Percentiles rank a stretch among this genome's conserved stretches.
These are phyloP conservation scores for Fusarium sp. DNA, from an alignment of 2,329 filamentous ascomycete species.

Conservation along the genomic window DNA sequence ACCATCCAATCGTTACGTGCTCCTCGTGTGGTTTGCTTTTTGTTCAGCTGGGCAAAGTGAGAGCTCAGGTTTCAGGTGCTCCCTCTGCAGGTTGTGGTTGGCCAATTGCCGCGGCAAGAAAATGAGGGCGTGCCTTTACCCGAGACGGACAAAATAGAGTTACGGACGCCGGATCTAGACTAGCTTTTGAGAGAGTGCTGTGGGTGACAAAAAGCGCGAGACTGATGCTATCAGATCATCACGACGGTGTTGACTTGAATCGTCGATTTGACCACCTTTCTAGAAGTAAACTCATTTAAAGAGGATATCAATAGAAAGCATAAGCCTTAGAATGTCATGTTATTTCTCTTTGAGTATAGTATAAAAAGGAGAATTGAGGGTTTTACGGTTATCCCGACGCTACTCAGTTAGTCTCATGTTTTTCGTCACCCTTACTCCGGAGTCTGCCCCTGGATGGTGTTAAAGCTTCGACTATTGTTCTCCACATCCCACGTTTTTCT, in stretches of 20 bases:
- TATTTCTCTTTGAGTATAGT: neutral
- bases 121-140: conserved; percentile 14
- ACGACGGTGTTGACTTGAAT: neutral
- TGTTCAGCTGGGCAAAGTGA: conserved; percentile 11
- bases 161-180: conserved; percentile 18
- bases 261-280: neutral
- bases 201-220: neutral
- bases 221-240: neutral
- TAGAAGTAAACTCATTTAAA: too few relatives aligned
- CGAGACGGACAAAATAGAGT: conserved; percentile 22
- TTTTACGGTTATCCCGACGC: neutral
- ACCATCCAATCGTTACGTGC: conserved; percentile 12
- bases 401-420: neutral
- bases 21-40: conserved; percentile 4
- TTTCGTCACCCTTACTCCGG: neutral
- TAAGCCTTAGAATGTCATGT: neutral
- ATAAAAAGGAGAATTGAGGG: neutral
- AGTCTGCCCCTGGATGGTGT: conserved; percentile 27
- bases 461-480: conserved; percentile 23
- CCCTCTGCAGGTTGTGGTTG: conserved; percentile 22
- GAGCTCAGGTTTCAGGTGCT: conserved; percentile 29
- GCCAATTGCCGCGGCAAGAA: conserved; percentile 19
- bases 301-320: neutral
- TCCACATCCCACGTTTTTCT: conserved; percentile 37
- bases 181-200: conserved; percentile 10